Conservation (phyloP, 1,139 yeast genomes). For the Candida glucosophila region DNA sequence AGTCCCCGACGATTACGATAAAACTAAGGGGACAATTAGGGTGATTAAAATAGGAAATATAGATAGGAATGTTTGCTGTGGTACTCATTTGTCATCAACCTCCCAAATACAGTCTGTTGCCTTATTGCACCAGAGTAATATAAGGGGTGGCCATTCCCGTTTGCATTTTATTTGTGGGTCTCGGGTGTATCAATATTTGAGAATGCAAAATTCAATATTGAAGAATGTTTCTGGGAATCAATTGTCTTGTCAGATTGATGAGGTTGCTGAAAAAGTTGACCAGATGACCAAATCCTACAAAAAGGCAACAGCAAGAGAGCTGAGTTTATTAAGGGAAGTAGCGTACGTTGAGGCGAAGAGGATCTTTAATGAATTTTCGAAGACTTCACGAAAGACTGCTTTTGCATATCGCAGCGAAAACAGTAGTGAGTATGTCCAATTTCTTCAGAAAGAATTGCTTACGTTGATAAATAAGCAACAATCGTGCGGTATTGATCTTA, state of each 20-base stretch:
- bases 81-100: conserved; percentile 69
- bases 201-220: conserved; percentile 39
- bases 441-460: conserved; percentile 47
- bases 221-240: conserved; percentile 40
- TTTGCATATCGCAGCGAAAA: conserved; percentile 46
- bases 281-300: conserved; percentile 38
- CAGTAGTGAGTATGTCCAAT: conserved; percentile 47
- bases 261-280: conserved; percentile 49
- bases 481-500: conserved; percentile 19
- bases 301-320: conserved; percentile 44
- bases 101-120: conserved; percentile 60
- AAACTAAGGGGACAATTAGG: conserved; percentile 62
- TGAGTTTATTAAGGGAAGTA: conserved; percentile 48
- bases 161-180: conserved; percentile 68
- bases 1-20: conserved; percentile 69
- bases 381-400: conserved; percentile 21
- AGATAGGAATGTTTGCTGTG: conserved; percentile 82
- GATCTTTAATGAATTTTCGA: conserved; percentile 25
- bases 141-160: conserved; percentile 67
- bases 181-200: conserved; percentile 49
- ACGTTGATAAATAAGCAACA: conserved; percentile 26
- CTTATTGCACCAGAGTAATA: conserved; percentile 54
- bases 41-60: conserved; percentile 67
- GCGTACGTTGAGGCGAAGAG: conserved; percentile 45
- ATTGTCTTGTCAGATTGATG: conserved; percentile 63